phyloP scores from a whole-genome alignment of 768 basidiomycete species.

The Kwoniella newhampshirensis region DNA sequence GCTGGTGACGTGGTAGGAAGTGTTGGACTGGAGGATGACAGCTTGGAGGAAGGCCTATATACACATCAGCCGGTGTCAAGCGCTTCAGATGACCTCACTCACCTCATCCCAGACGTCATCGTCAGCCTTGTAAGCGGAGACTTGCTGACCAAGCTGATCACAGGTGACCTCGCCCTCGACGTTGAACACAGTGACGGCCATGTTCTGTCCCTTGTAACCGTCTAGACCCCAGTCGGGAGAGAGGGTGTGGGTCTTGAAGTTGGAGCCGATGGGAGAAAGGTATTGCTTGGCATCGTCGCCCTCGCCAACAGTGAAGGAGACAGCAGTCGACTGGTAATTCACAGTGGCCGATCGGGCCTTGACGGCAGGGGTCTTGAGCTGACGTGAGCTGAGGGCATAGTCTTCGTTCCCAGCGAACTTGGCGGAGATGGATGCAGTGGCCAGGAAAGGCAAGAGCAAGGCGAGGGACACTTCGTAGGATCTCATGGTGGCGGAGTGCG shows the following conservation, averaged over 20 bases:
- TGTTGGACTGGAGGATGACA: conserved; percentile 10
- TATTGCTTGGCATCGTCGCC: too few relatives aligned
- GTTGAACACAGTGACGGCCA: conserved; percentile 34
- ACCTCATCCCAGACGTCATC: conserved; percentile 46
- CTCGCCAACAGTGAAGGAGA: conserved; percentile 21
- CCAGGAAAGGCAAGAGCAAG: too few relatives aligned
- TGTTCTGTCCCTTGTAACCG: conserved; percentile 4
- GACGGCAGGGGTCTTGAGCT: too few relatives aligned
- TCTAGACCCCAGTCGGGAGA: conserved; percentile 16
- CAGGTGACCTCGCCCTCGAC: conserved; percentile 37
- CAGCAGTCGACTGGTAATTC: conserved; percentile 17
- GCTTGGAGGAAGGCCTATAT: conserved; percentile 29
- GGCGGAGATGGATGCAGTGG: too few relatives aligned
- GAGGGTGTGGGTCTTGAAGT: conserved; percentile 25
- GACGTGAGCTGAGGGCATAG: not conserved
- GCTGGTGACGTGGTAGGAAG: too few relatives aligned
- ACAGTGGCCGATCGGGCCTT: not conserved
- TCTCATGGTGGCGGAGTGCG: too few relatives aligned
- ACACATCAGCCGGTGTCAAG: not conserved
- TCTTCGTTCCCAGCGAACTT: conserved; percentile 2
- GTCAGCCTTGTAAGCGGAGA: conserved; percentile 15
- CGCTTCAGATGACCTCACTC: not conserved
- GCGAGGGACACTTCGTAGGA: too few relatives aligned
- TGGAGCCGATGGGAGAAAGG: conserved; percentile 23
- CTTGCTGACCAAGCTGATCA: conserved; percentile 27